Evolutionary conservation across 1,284 basidiomycete species (phyloP).

Genomic region (Agroathelia rolfsii): DNA sequence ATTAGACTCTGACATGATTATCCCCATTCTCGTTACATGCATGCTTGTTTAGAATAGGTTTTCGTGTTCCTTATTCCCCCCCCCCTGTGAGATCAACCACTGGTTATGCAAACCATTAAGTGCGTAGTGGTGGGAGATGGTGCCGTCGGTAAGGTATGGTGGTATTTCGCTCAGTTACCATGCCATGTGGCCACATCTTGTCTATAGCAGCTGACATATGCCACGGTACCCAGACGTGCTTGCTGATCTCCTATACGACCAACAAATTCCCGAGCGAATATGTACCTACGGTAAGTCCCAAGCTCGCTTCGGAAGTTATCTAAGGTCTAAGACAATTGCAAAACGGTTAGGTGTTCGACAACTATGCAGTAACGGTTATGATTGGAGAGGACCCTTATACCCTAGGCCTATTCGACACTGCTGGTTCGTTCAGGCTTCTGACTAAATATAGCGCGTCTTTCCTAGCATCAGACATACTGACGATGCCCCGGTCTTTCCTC

Average conservation of each 20-base stretch:
- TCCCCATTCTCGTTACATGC: too few relatives aligned
- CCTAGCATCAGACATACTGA: slow-evolving; percentile 4
- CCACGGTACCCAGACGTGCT: slow-evolving; percentile 68
- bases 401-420: slow-evolving; percentile 96
- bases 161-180: slow-evolving; percentile 9
- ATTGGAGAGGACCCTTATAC: slow-evolving; percentile 99
- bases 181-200: slow-evolving; percentile 1
- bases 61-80: too few relatives aligned
- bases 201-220: slow-evolving; percentile 8
- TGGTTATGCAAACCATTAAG: slow-evolving; percentile 89
- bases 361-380: slow-evolving; percentile 99
- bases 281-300: slow-evolving; percentile 85
- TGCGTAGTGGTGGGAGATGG: slow-evolving; percentile 99
- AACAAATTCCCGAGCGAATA: slow-evolving; percentile 99
- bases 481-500: slow-evolving; percentile 9
- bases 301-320: slow-evolving; percentile 10
- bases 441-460: slow-evolving; percentile 2
- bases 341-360: slow-evolving; percentile 78
- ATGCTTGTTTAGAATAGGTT: too few relatives aligned
- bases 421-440: slow-evolving; percentile 45
- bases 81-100: too few relatives aligned
- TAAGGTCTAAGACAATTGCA: slow-evolving; percentile 13
- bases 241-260: slow-evolving; percentile 99
- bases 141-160: slow-evolving; percentile 95
- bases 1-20: too few relatives aligned